Evolutionary conservation across 2,329 filamentous ascomycete species (phyloP).

Genomic region (Beauveria caledonica): DNA sequence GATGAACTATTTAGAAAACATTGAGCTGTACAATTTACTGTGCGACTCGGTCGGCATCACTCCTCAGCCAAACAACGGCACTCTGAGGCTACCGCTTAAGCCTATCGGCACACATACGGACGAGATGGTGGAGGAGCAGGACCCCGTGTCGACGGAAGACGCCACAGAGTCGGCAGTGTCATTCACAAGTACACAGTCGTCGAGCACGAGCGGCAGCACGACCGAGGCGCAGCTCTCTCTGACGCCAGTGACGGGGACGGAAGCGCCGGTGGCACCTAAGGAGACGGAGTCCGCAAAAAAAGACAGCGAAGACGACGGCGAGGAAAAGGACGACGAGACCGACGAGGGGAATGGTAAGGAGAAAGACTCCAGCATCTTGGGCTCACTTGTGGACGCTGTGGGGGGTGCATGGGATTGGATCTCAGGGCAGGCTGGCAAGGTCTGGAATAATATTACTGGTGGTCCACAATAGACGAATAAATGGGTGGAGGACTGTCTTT

Average conservation of each 20-base stretch:
- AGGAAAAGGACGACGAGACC: not conserved
- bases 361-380: not conserved
- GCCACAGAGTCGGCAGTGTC: not conserved
- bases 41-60: conserved; percentile 75
- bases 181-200: conserved; percentile 4
- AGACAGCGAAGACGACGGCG: not conserved
- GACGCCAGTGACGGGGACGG: not conserved
- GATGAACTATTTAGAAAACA: conserved; percentile 59
- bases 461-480: not conserved
- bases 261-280: not conserved
- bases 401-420: conserved; percentile 12
- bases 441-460: conserved; percentile 6
- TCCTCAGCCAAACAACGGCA: conserved; percentile 80
- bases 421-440: conserved; percentile 13
- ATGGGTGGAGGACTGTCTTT: not conserved
- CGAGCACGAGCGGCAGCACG: conserved; percentile 13
- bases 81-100: conserved; percentile 62
- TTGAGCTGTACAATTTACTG: conserved; percentile 87
- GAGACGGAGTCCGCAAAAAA: not conserved
- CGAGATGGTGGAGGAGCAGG: conserved; percentile 38
- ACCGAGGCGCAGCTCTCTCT: conserved; percentile 1
- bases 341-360: not conserved
- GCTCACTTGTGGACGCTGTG: not conserved
- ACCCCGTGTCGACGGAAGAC: conserved; percentile 34
- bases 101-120: conserved; percentile 54